Base-by-base conservation (phyloP, 1,139 yeast genomes). In the Sugiyamaella novakii region DNA sequence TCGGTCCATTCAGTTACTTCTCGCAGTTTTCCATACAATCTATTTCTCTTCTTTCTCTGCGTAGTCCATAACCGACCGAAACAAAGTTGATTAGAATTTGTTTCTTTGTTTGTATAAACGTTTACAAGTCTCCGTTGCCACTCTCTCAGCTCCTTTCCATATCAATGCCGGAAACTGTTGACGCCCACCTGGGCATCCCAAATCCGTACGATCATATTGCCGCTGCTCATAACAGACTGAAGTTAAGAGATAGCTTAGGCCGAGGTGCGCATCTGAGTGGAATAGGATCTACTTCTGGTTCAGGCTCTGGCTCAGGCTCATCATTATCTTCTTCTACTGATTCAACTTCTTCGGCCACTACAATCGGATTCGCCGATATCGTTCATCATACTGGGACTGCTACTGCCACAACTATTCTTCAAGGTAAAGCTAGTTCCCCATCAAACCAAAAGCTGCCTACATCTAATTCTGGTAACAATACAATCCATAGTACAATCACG, bases 171-270 rank as follows among this genome's bases (percentile, higher is more conserved):
- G 36, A 42, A 14, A 31, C 34, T 12, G n/a, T 34, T 25, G 46
- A 42, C 18, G 15, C 30, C 30, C 44, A 15, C 31, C 31, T 22
- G 27, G 30, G 46, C 39, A 27, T 10, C 34, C 22, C 39, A 11
- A 21, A 42, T 25, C 39, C 46, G 8, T 42, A 42, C 31, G 46
- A 33, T 34, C 46, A 42, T 42, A 42, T 42, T 10, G 17, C 34
- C 7, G 39, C 46, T 33, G 39, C 40, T 34, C 46, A 42, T 42
- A 42, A 27, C 15, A 12, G 40, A 12, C n/a, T 42, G 18, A 42
- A 25, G 15, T 21, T 22, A 15, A 42, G 40, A 22, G 46, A 42
- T 22, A 42, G 46, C 18, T 10, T 33, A 14, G 40, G 31, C 7
- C 39, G 17, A 11, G 29, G 24, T 21, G 37, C 28, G 12, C n/a